phyloP scores from a whole-genome alignment of 2,329 filamentous ascomycete genomes.

The Plenodomus tracheiphilus region DNA sequence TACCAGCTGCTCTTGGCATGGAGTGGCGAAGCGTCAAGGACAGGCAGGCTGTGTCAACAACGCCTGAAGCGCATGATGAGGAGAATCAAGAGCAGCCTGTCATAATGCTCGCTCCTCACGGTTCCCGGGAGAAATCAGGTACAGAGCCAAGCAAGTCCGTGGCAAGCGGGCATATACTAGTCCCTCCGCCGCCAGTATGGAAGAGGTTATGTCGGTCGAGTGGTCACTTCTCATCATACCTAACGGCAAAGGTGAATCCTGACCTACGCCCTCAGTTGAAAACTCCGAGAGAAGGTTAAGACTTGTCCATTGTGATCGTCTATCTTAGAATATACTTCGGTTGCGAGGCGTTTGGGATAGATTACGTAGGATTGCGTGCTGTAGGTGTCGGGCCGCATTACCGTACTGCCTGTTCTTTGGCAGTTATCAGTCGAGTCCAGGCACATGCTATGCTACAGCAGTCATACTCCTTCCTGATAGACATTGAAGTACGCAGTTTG shows the following conservation, averaged over 20 bases:
- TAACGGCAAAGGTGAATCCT: constrained; percentile 30
- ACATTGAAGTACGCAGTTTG: too few species aligned
- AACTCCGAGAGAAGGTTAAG: neutral
- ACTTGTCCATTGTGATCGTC: neutral
- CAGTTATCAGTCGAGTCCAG: too few species aligned
- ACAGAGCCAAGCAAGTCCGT: neutral
- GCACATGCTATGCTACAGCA: too few species aligned
- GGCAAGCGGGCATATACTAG: neutral
- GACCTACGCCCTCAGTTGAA: constrained; percentile 22
- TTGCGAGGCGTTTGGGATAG: neutral
- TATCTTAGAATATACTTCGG: neutral
- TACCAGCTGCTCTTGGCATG: constrained; percentile 59
- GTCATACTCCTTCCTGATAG: too few species aligned
- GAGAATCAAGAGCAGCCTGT: constrained; percentile 8
- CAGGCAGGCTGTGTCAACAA: constrained; percentile 2
- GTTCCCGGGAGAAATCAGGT: constrained; percentile 4
- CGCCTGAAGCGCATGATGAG: constrained; percentile 7
- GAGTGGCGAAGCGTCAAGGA: constrained; percentile 70
- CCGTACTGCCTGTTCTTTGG: too few species aligned
- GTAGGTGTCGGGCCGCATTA: too few species aligned
- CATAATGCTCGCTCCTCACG: neutral
- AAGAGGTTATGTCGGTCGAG: constrained; percentile 24
- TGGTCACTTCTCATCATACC: constrained; percentile 26
- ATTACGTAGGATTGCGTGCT: too few species aligned
- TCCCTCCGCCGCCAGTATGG: constrained; percentile 16